Evolutionary conservation across 2,329 filamentous ascomycete genomes (phyloP).

Genomic region (Epichloe brachyelytri): DNA sequence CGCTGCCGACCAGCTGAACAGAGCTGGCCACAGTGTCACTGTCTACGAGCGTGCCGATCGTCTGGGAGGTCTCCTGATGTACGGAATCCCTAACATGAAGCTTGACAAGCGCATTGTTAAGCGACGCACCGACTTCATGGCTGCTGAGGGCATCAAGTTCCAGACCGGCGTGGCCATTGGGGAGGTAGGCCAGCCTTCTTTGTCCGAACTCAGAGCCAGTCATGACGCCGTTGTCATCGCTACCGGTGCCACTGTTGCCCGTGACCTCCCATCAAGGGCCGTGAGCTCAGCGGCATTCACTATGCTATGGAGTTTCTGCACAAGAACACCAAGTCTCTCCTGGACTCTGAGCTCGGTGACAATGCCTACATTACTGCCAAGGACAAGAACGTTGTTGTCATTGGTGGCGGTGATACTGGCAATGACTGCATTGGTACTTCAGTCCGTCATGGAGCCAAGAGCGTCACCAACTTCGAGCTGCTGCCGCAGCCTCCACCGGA

Average conservation of each 20-base stretch:
- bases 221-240: conserved; percentile 82
- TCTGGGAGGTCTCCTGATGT: conserved; percentile 87
- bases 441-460: conserved; percentile 88
- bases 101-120: conserved; percentile 96
- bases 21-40: conserved; percentile 75
- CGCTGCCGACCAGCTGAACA: conserved; percentile 86
- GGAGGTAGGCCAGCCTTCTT: conserved; percentile 47
- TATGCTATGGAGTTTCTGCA: conserved; percentile 97
- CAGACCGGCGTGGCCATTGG: conserved; percentile 68
- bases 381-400: conserved; percentile 90
- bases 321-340: conserved; percentile 93
- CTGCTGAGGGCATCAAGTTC: conserved; percentile 73
- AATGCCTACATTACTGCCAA: conserved; percentile 86
- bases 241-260: conserved; percentile 84
- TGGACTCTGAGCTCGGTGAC: conserved; percentile 79
- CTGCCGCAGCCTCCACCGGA: conserved; percentile 83
- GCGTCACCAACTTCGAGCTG: conserved; percentile 91
- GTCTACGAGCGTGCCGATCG: conserved; percentile 90
- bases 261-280: conserved; percentile 81
- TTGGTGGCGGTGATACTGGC: conserved; percentile 93
- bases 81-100: conserved; percentile 99
- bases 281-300: conserved; percentile 81
- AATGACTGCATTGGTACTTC: conserved; percentile 98
- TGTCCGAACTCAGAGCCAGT: conserved; percentile 58
- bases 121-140: conserved; percentile 91